phyloP scores from a whole-genome alignment of 305 asterid genomes.

The Solanum chacoense region DNA sequence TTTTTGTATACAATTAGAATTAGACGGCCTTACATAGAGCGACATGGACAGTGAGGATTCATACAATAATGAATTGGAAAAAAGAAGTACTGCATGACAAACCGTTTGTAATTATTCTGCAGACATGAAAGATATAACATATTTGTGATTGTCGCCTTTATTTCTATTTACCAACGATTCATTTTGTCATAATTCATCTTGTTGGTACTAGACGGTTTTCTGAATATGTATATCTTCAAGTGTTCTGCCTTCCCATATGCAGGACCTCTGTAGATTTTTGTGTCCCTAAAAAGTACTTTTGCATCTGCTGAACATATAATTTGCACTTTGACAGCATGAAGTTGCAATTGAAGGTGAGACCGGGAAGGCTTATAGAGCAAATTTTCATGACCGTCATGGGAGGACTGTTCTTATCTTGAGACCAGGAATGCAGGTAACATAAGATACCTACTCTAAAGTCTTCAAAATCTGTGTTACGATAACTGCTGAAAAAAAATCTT shows the following conservation, averaged over 20 bases:
- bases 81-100: neutral
- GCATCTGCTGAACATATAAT: neutral
- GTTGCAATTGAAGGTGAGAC: conserved; percentile 92
- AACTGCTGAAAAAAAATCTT: neutral
- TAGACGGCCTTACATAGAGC: neutral
- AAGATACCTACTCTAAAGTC: neutral
- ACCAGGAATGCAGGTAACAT: conserved; percentile 85
- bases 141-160: neutral
- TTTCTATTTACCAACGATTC: neutral
- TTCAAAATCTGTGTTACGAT: neutral
- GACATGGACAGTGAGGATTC: neutral
- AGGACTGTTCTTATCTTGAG: conserved; percentile 82
- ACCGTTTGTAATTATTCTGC: neutral
- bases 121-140: neutral
- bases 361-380: conserved; percentile 74
- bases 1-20: neutral
- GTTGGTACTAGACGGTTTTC: neutral
- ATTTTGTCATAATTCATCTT: neutral
- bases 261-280: neutral
- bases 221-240: neutral
- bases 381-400: conserved; percentile 79
- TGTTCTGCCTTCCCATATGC: neutral
- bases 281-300: neutral
- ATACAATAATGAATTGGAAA: neutral
- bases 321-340: conserved; percentile 41